A percentile compares a stretch with the other conserved stretches of the same genome.
Evolutionary conservation across 805 yeast genomes (phyloP).

Genomic region (Nakazawaea ishiwadae): DNA sequence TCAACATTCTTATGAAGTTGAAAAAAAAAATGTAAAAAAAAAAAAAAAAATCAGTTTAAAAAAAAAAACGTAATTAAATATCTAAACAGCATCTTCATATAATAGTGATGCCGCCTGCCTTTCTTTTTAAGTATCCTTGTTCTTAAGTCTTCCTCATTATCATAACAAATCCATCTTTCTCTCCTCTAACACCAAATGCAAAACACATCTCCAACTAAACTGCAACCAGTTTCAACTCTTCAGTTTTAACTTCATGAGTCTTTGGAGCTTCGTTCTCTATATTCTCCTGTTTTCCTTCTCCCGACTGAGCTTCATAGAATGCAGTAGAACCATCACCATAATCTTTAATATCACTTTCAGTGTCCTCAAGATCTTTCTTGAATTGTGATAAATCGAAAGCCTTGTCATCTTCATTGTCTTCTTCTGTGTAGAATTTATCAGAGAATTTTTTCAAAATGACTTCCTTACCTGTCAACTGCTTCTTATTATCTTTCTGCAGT

Average conservation of each 20-base stretch:
- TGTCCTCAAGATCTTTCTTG: slow-evolving; percentile 49
- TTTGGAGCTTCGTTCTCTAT: too few relatives aligned
- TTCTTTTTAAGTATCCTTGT: neutral
- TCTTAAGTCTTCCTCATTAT: neutral
- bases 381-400: slow-evolving; percentile 56
- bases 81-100: neutral
- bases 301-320: slow-evolving; percentile 24
- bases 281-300: slow-evolving; percentile 11
- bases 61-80: neutral
- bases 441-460: slow-evolving; percentile 56
- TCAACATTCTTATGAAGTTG: too few relatives aligned
- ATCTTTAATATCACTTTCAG: slow-evolving; percentile 51
- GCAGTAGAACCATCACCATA: slow-evolving; percentile 63
- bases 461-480: slow-evolving; percentile 63
- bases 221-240: too few relatives aligned
- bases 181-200: too few relatives aligned
- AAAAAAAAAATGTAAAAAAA: neutral
- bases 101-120: neutral
- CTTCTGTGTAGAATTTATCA: slow-evolving; percentile 51
- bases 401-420: slow-evolving; percentile 39
- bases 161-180: neutral
- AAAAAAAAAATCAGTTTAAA: neutral
- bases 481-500: slow-evolving; percentile 33
- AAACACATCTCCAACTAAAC: too few relatives aligned
- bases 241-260: too few relatives aligned